These are phyloP conservation scores for Paecilomyces niveus DNA, from an alignment of 2,329 filamentous ascomycete species.

Conservation along the genomic window DNA sequence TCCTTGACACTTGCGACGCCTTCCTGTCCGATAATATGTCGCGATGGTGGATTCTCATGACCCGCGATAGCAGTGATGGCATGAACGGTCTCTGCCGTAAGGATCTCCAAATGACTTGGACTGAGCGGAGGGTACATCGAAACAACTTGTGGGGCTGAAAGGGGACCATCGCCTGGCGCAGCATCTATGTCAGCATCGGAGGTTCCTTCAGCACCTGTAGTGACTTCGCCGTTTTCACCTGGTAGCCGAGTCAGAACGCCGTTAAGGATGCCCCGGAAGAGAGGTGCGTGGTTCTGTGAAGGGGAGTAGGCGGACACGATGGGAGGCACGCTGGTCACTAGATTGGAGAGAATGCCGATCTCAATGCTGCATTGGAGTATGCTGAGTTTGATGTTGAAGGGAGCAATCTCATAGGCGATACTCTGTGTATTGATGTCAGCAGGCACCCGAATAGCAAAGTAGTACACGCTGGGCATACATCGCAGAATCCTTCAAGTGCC, in stretches of 20 bases:
- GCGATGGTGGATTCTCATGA: conserved; percentile 87
- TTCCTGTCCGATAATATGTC: conserved; percentile 90
- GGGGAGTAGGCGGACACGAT: conserved; percentile 61
- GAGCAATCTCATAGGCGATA: conserved; percentile 89
- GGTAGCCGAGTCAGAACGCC: conserved; percentile 72
- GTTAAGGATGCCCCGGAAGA: conserved; percentile 74
- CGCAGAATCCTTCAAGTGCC: conserved; percentile 93
- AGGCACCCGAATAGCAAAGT: background rate
- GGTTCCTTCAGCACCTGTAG: conserved; percentile 11
- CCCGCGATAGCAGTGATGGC: conserved; percentile 87
- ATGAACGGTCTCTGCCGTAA: conserved; percentile 85
- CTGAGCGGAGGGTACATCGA: conserved; percentile 70
- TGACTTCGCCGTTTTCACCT: conserved; percentile 27
- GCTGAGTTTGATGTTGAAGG: conserved; percentile 94
- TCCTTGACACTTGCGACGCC: conserved; percentile 84
- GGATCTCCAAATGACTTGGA: conserved; percentile 57
- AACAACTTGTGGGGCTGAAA: conserved; percentile 43
- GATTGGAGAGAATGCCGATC: conserved; percentile 78
- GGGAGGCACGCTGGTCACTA: conserved; percentile 74
- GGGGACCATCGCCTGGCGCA: conserved; percentile 25
- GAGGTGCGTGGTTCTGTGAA: conserved; percentile 66
- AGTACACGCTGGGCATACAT: conserved; percentile 45
- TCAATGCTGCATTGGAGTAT: conserved; percentile 95
- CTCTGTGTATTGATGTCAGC: conserved; percentile 36
- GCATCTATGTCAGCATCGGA: conserved; percentile 10